Evolutionary conservation across 495 filamentous ascomycete genomes (phyloP), one percentile per base, ranked within the genome.

Genomic region (Xylaria curta): DNA sequence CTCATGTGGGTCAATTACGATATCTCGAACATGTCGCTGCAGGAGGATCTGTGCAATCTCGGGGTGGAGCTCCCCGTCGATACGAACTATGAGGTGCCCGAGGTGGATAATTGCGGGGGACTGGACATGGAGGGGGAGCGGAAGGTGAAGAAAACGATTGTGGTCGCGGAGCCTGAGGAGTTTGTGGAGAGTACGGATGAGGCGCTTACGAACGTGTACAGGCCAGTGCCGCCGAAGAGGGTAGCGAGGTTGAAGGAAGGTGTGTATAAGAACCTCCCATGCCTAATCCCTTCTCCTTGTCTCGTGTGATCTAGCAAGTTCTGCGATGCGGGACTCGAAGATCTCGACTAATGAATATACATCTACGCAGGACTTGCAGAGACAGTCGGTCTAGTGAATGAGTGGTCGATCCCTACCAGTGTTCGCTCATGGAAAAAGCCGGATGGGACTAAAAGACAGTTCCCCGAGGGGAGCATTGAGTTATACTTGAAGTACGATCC

Each of bases 1-100:
- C n/a, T 70, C 38, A 49, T 31, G n/a, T 60, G 40, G 19, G 69
- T 71, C 61, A 74, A 74, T 56, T 76, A 76, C 61, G 53, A 66
- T 19, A 72, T 72, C 26, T 66, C 28, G n/a, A 76, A 76, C 66
- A 72, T 60, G 42, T 19, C 10, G 40, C 21, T 76, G 2, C 44
- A 62, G n/a, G 74, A 76, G 46, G 72, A 76, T 66, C 69, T 76
- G 12, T 44, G 31, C 59, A 59, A 64, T 26, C 63, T 63, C 56
- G 72, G 49, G 0, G 69, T 76, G 6, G 69, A 69, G 4, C 44
- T 53, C 12, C 74, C 74, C 19, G 69, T 49, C 17, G 28, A n/a
- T 4, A 42, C 31, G 56, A 26, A 66, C 46, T 76, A 51, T 59
- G 69, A 67, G 28, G 69, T 74, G 36, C 28, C 49, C 1, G 28